Evolutionary conservation across 1,139 yeast species (phyloP).

Genomic region (Lodderomyces metapsilosis): DNA sequence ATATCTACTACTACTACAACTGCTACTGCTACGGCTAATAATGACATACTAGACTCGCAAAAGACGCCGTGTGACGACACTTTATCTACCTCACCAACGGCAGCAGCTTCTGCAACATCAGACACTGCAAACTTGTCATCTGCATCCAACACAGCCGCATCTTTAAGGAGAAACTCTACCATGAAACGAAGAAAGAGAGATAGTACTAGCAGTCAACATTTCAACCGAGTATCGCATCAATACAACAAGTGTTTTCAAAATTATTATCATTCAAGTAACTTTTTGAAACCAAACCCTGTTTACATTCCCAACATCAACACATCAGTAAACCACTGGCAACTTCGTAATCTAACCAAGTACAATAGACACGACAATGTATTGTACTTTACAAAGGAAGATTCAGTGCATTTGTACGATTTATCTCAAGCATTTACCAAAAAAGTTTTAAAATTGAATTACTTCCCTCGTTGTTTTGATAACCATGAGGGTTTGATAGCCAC

Average conservation of each 20-base stretch:
- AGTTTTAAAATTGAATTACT: slow-evolving; percentile 45
- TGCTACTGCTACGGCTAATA: neutral
- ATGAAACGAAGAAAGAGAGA: slow-evolving; percentile 4
- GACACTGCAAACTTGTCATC: neutral
- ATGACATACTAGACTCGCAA: neutral
- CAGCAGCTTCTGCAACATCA: neutral
- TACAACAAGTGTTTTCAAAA: slow-evolving; percentile 44
- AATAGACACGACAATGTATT: slow-evolving; percentile 28
- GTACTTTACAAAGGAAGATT: slow-evolving; percentile 34
- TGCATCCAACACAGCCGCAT: neutral
- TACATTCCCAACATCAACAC: slow-evolving; percentile 33
- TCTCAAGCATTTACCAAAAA: slow-evolving; percentile 4
- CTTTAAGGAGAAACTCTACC: slow-evolving; percentile 2
- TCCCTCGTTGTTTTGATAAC: slow-evolving; percentile 72
- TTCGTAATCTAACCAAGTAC: slow-evolving; percentile 68
- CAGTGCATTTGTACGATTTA: slow-evolving; percentile 27
- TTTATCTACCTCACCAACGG: neutral
- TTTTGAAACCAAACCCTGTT: slow-evolving; percentile 36
- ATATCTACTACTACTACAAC: neutral
- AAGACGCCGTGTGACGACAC: slow-evolving; percentile 1
- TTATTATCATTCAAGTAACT: slow-evolving; percentile 42
- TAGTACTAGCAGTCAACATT: slow-evolving; percentile 3
- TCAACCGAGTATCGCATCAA: slow-evolving; percentile 13
- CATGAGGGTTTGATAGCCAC: slow-evolving; percentile 54
- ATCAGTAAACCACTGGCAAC: slow-evolving; percentile 76